These are phyloP conservation scores for Acaromyces ingoldii DNA, from an alignment of 1,284 basidiomycete genomes.

Conservation along the genomic window DNA sequence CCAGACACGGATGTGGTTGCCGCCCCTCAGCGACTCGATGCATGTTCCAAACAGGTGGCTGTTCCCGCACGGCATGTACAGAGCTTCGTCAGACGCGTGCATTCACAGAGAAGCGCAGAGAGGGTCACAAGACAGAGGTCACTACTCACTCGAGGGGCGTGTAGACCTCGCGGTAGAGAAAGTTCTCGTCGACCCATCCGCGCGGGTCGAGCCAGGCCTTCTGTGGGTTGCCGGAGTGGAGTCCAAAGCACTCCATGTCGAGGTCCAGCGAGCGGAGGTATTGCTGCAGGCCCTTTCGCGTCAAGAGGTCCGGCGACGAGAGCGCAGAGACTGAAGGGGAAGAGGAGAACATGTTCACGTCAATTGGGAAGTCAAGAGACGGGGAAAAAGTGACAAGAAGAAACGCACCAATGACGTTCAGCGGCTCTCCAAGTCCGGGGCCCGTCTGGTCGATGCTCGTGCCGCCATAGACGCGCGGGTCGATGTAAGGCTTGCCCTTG, in stretches of 20 bases:
- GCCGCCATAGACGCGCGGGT: conserved; percentile 30
- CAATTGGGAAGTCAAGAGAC: background rate
- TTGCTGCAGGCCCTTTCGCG: conserved; percentile 14
- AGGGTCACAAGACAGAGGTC: background rate
- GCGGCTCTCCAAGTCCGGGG: conserved; percentile 19
- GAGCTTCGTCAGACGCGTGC: background rate
- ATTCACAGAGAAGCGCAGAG: background rate
- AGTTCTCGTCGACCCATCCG: conserved; percentile 27
- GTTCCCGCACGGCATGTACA: too few species aligned
- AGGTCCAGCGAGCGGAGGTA: conserved; percentile 16
- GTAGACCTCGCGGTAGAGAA: conserved; percentile 35
- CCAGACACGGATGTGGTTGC: conserved; percentile 22
- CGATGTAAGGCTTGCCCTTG: conserved; percentile 26
- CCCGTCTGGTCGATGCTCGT: conserved; percentile 25
- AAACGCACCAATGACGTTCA: conserved; percentile 11
- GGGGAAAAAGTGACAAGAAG: too few species aligned
- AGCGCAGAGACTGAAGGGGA: conserved; percentile 8
- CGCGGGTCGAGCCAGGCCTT: conserved; percentile 27
- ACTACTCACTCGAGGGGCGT: conserved; percentile 18
- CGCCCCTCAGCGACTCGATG: conserved; percentile 12
- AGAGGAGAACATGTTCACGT: background rate
- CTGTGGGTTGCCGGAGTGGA: conserved; percentile 22
- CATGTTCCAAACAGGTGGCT: conserved; percentile 18
- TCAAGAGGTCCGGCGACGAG: conserved; percentile 13
- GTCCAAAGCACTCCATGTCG: conserved; percentile 18